A percentile compares a stretch with the other conserved stretches of the same genome.
These are phyloP conservation scores for Keithomyces neogunnii DNA, from an alignment of 2,329 filamentous ascomycete species.

Conservation along the genomic window DNA sequence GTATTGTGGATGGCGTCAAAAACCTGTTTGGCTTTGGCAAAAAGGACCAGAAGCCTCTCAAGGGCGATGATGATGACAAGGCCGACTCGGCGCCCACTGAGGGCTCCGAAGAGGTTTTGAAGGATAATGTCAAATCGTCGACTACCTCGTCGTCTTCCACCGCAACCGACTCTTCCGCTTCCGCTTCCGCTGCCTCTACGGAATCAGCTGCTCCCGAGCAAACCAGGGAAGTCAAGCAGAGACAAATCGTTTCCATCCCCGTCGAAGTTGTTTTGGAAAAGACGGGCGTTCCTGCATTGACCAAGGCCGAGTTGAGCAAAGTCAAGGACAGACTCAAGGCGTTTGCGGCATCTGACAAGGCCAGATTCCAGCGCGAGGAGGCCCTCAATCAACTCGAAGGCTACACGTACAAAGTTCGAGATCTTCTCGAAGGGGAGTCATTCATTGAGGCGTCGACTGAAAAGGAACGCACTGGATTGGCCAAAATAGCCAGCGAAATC, in stretches of 20 bases:
- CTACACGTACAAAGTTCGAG: constrained; percentile 82
- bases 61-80: constrained; percentile 54
- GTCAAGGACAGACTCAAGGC: constrained; percentile 66
- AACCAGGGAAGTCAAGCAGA: constrained; percentile 49
- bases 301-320: constrained; percentile 39
- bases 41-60: constrained; percentile 72
- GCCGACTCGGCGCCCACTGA: constrained; percentile 24
- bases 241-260: constrained; percentile 47
- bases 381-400: constrained; percentile 86
- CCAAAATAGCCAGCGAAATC: constrained; percentile 56
- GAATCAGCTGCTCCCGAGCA: constrained; percentile 35
- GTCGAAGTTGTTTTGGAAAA: constrained; percentile 42
- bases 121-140: constrained; percentile 29
- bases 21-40: constrained; percentile 90
- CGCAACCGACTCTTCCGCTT: constrained; percentile 16
- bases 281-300: constrained; percentile 39
- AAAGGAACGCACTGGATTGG: constrained; percentile 57
- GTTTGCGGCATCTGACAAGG: constrained; percentile 78
- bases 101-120: constrained; percentile 29
- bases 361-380: constrained; percentile 71
- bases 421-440: constrained; percentile 67
- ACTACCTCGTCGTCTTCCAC: constrained; percentile 5
- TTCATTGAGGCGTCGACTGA: constrained; percentile 67
- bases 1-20: constrained; percentile 89
- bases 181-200: constrained; percentile 24